Base-by-base conservation (phyloP, 805 yeast genomes). In the Yarrowia hollandica region DNA sequence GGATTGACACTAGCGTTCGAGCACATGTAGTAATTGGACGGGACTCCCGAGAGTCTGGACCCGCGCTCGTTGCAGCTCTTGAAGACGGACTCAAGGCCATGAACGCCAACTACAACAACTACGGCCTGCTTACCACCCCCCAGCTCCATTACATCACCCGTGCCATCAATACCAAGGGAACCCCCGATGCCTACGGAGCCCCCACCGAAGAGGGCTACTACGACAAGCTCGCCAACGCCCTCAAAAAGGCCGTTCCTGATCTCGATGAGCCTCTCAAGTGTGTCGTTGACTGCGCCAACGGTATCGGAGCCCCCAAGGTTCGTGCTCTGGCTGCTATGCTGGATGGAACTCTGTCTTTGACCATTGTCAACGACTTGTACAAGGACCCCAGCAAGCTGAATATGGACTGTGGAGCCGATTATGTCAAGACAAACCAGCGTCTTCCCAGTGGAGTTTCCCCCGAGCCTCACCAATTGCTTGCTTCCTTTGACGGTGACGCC, bases 401-500 rank as follows among this genome's bases (percentile, higher is more conserved):
- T 71, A 81, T 75, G 21, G 78, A 82, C 54, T 92, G 98, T 69
- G 99, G 99, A 58, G 98, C 99, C 6, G 99, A 94, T 72, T 92
- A 73, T 68, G 99, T 94, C 59, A 94, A 94, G 72, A 90, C 97
- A 2, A 82, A 84, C 69, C 98, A 94, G 68, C 77, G 73, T 59
- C 76, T 86, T 42, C 99, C 99, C 7, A 71, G 75, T 3, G 85
- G 83, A 35, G 75, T 87, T 12, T 54, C 63, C 1, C 81, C 83
- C 0, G 66, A 63, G 2, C 73, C 81, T 5, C 71, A 74, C 41
- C 72, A 77, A 60, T 74, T 91, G 55, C 86, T 82, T 66, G 86
- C 95, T 6, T 88, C 96, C 1, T 90, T 90, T 68, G 99, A 94
- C 69, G 99, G 99, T 54, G 99, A 94, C 71, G 98, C 99, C 4